phyloP scores from a whole-genome alignment of 371 early-diverging fungal species.

The Actinomortierella wolfii region DNA sequence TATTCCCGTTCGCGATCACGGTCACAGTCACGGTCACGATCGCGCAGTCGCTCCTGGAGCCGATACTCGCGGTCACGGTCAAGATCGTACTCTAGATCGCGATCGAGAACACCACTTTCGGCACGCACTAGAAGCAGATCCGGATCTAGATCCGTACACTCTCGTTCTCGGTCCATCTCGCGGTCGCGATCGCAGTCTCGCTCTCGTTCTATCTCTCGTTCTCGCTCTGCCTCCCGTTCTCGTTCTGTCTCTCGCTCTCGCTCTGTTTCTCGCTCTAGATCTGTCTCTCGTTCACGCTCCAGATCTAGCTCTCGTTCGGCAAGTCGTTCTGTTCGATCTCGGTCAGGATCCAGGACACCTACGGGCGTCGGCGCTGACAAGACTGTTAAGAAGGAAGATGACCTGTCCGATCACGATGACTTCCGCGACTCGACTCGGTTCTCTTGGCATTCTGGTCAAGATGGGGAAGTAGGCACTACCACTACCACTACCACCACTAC shows the following conservation, averaged over 20 bases:
- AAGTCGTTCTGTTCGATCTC: background rate
- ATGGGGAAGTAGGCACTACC: background rate
- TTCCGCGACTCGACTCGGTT: conserved; percentile 15
- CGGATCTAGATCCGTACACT: too few relatives aligned
- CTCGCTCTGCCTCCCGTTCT: conserved; percentile 8
- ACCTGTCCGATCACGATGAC: background rate
- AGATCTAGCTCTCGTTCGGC: background rate
- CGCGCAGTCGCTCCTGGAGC: too few relatives aligned
- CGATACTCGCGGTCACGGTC: background rate
- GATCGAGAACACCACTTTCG: background rate
- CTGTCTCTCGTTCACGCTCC: conserved; percentile 5
- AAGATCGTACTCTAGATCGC: background rate
- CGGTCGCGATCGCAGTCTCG: background rate
- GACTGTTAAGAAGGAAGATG: background rate
- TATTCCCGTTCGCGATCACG: background rate
- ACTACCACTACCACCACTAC: too few relatives aligned
- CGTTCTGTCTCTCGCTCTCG: conserved; percentile 3
- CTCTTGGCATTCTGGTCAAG: conserved; percentile 23
- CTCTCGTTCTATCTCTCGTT: background rate
- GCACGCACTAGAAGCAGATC: too few relatives aligned
- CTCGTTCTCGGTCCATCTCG: background rate
- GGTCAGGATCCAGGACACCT: conserved; percentile 18
- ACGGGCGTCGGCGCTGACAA: background rate
- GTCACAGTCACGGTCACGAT: background rate
- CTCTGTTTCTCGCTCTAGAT: conserved; percentile 21